Base-by-base conservation (phyloP, 768 basidiomycete species). In the Flagelloscypha sp. region DNA sequence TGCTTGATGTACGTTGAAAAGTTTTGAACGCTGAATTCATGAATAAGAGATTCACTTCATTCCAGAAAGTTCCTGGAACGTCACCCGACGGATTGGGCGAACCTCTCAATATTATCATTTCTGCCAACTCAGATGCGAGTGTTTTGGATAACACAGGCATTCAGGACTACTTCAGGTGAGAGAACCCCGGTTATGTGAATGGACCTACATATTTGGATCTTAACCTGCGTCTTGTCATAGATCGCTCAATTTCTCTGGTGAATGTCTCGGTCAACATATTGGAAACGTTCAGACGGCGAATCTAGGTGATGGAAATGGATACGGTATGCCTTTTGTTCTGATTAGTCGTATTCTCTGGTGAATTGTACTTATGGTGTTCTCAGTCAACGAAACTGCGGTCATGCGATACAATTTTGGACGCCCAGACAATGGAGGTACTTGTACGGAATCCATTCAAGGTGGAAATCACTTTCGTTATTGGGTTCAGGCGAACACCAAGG, bases 381-480 rank as follows among this genome's bases (percentile, higher is more conserved):
- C 42, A 68, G 65, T 57, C 35, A 69, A 76, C 44, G 66, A 82
- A 43, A 70, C 70, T 1, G 64, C 79, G 44, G 69, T 80, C 11
- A 74, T 89, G 23, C 72, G 89, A 29, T 79, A 78, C 62, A 78
- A 89, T 48, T 93, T 73, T 48, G 76, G 76, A 2, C 66, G 88
- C 45, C 61, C 74, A 1, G n/a, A n/a, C n/a, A 52, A 74, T 19
- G 64, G 76, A n/a, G 79, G 89, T 2, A 85, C 85, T 3, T 90
- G 87, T 51, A 52, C 76, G 32, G 87, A 93, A 52, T 79, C 77
- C 10, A 62, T 86, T 31, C 62, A 80, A 31, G 87, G 87, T 2
- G 88, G 87, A 5, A 75, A 83, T 49, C 88, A 90, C 47, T 68
- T 87, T 48, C 74, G 87, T 48, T 85, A 70, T 48, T 78, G 76